These are phyloP conservation scores for Musa schizocarpa DNA, from an alignment of 176 grass and related monocot genomes.

Conservation along the genomic window DNA sequence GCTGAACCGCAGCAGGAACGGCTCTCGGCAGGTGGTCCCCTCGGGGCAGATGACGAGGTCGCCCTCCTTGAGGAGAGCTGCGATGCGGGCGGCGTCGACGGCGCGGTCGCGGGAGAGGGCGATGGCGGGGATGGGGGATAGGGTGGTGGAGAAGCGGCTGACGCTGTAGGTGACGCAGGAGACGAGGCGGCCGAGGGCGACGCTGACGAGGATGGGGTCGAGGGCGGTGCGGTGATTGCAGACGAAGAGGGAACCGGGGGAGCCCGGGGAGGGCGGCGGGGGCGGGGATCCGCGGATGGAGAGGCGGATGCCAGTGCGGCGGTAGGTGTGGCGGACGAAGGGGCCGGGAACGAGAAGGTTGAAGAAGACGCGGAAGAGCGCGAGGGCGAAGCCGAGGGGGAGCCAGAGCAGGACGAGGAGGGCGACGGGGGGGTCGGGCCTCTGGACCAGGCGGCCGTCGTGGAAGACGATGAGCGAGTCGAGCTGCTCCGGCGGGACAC, in stretches of 20 bases:
- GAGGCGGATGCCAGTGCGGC: slow-evolving; percentile 58
- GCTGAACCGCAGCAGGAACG: slow-evolving; percentile 59
- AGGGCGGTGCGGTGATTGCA: slow-evolving; percentile 91
- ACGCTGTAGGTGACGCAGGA: slow-evolving; percentile 69
- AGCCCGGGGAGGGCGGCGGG: slow-evolving; percentile 18
- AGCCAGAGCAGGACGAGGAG: slow-evolving; percentile 59
- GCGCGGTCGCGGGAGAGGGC: slow-evolving; percentile 35
- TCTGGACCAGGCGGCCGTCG: slow-evolving; percentile 74
- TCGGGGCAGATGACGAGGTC: slow-evolving; percentile 77
- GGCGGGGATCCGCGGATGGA: slow-evolving; percentile 44
- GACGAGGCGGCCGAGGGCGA: slow-evolving; percentile 51
- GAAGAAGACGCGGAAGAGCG: slow-evolving; percentile 71
- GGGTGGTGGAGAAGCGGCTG: slow-evolving; percentile 37
- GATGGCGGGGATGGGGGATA: slow-evolving; percentile 45
- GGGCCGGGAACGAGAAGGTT: slow-evolving; percentile 36
- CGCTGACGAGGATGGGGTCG: slow-evolving; percentile 63
- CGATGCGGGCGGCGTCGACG: slow-evolving; percentile 42
- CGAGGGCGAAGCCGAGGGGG: slow-evolving; percentile 46
- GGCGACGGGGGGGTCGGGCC: slow-evolving; percentile 43
- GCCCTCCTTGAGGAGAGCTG: slow-evolving; percentile 41
- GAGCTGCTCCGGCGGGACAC: slow-evolving; percentile 32
- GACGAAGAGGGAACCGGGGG: slow-evolving; percentile 51
- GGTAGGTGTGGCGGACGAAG: slow-evolving; percentile 59
- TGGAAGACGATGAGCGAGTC: slow-evolving; percentile 56
- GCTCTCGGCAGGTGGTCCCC: slow-evolving; percentile 86